These are phyloP conservation scores for Taxillus chinensis DNA, from an alignment of 164 flowering plant genomes.

Conservation along the genomic window DNA sequence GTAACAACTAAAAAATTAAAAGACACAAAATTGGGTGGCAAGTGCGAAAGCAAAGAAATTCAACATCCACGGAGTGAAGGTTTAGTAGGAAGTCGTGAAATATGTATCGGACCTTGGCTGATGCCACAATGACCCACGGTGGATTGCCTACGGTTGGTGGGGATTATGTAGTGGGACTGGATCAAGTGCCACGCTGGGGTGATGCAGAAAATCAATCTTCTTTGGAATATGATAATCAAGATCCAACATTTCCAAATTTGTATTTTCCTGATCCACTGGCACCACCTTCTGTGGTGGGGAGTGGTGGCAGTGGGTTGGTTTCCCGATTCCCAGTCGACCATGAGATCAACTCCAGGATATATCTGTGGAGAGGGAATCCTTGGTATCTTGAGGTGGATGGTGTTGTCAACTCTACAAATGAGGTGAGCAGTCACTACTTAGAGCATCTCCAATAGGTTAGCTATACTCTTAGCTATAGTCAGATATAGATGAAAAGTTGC, in stretches of 20 bases:
- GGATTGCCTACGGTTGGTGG: constrained; percentile 61
- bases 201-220: constrained; percentile 61
- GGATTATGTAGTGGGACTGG: constrained; percentile 60
- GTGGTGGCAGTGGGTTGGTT: constrained; percentile 35
- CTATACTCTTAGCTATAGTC: too few species aligned
- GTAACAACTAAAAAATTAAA: too few species aligned
- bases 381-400: constrained; percentile 99
- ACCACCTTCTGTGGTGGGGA: constrained; percentile 36
- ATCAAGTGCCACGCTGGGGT: constrained; percentile 95
- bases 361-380: constrained; percentile 95
- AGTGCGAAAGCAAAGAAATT: background rate
- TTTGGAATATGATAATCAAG: constrained; percentile 42
- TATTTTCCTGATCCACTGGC: constrained; percentile 73
- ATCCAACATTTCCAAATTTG: constrained; percentile 36
- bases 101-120: constrained; percentile 64
- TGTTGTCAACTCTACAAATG: constrained; percentile 96
- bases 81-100: constrained; percentile 14
- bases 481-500: too few species aligned
- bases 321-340: constrained; percentile 90
- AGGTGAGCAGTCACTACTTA: constrained; percentile 35
- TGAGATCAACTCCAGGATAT: constrained; percentile 81
- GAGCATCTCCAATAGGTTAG: too few species aligned
- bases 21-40: too few species aligned
- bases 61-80: constrained; percentile 1
- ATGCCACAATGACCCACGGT: constrained; percentile 37